Evolutionary conservation across 192 early-diverging fungal genomes (phyloP).

Genomic region (Gonapodya sp.): DNA sequence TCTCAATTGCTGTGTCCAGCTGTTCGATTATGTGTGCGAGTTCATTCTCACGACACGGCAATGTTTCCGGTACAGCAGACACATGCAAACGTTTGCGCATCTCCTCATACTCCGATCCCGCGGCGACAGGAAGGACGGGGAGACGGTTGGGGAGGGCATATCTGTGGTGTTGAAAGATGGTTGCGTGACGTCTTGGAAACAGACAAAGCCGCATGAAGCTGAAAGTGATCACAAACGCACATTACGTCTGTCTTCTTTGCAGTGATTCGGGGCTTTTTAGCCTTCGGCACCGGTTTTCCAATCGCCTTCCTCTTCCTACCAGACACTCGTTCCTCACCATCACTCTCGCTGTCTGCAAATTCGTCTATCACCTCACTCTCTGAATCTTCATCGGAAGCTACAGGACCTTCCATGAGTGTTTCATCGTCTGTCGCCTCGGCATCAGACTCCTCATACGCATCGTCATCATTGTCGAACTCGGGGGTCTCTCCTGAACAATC

Average conservation of each 20-base stretch:
- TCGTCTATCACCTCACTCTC: too few species aligned
- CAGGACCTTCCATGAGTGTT: background rate
- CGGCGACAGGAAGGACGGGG: background rate
- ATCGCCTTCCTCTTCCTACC: too few species aligned
- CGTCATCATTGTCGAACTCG: background rate
- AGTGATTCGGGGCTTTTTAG: background rate
- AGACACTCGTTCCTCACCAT: too few species aligned
- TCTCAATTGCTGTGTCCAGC: constrained; percentile 67
- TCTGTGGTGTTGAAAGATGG: background rate
- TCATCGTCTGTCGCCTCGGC: background rate
- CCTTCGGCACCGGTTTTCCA: too few species aligned
- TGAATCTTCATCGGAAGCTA: background rate
- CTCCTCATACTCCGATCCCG: constrained; percentile 19
- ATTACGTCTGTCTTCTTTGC: background rate
- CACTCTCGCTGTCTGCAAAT: too few species aligned
- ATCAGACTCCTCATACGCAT: background rate
- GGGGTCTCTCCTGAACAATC: background rate
- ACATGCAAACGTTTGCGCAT: constrained; percentile 78
- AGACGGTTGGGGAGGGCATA: background rate
- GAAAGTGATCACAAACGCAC: background rate
- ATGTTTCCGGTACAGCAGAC: constrained; percentile 72
- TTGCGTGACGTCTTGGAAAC: background rate
- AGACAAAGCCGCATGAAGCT: background rate
- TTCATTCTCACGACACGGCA: constrained; percentile 93
- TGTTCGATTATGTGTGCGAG: constrained; percentile 70